Evolutionary conservation across 129 eudicot genomes (phyloP), one percentile per base, ranked within the genome.

Genomic region (Saposhnikovia divaricata): DNA sequence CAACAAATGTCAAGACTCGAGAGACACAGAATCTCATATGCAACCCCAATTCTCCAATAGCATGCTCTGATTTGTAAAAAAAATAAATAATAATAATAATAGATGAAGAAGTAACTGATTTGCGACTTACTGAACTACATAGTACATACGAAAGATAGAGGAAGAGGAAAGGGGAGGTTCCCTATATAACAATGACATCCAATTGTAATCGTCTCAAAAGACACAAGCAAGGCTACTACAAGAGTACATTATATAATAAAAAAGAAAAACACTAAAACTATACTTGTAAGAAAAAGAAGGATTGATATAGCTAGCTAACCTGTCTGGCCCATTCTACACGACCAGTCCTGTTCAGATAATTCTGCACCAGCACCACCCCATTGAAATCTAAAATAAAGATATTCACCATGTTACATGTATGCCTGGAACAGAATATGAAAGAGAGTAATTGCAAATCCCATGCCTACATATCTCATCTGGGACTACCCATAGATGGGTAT

Each of bases 341-440:
- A 43, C 93, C 96, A 23, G 97, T 87, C 79, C 98, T 86, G 39
- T 81, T 86, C 46, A 95, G 83, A 84, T 92, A 86, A 85, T 95
- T 95, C 86, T 90, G 96, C 74, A 95, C 98, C 87, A 95, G 87
- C 79, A 85, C 91, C 85, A 78, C 96, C 74, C 98, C 97, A 77
- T 92, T 95, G 88, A 95, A 95, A 85, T 92, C 98, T 95, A 85
- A 87, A 85, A 53, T 76, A 59, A 37, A 77, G 70, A 55, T 38
- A 74, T 66, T 42, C 75, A 38, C 37, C 44, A 77, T 63, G 9
- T 65, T 77, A 77, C 34, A 63, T 21, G 59, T 23, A 66, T 9
- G 44, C 40, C 78, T 65, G 1, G 15, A 34, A 46, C n/a, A 45
- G 68, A n/a, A 28, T 40, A 74, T 18, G 6, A 8, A 57, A 14